Conservation (phyloP, 2,329 filamentous ascomycete genomes). For the Periconia macrospinosa region DNA sequence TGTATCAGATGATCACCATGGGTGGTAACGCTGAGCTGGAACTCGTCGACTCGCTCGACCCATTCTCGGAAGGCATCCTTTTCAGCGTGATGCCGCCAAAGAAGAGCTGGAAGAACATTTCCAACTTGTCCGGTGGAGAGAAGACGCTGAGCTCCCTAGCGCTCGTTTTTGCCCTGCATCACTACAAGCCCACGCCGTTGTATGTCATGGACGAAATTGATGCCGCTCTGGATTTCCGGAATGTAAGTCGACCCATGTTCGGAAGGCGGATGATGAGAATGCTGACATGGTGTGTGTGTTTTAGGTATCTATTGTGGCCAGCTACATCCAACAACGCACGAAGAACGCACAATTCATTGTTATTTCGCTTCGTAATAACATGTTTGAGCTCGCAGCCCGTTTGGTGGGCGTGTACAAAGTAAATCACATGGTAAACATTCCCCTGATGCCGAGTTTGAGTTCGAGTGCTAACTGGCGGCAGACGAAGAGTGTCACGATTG, state of each 20-base stretch:
- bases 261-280: background rate
- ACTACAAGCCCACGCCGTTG: slow-evolving; percentile 95
- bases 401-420: slow-evolving; percentile 99
- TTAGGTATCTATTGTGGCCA: slow-evolving; percentile 93
- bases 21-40: slow-evolving; percentile 97
- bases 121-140: slow-evolving; percentile 92
- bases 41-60: slow-evolving; percentile 92
- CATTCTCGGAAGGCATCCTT: slow-evolving; percentile 93
- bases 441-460: background rate
- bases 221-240: slow-evolving; percentile 94
- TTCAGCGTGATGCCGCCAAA: slow-evolving; percentile 99
- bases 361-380: slow-evolving; percentile 96
- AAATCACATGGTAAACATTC: slow-evolving; percentile 76
- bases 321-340: slow-evolving; percentile 98
- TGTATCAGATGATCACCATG: slow-evolving; percentile 99
- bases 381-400: slow-evolving; percentile 97
- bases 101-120: slow-evolving; percentile 99
- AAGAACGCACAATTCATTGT: slow-evolving; percentile 99
- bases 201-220: slow-evolving; percentile 99
- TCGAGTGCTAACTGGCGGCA: slow-evolving; percentile 19
- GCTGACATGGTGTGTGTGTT: slow-evolving; percentile 3
- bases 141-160: slow-evolving; percentile 94
- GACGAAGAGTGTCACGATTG: slow-evolving; percentile 58
- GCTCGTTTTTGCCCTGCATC: slow-evolving; percentile 95
- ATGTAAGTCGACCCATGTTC: slow-evolving; percentile 64